phyloP scores from a whole-genome alignment of 2,329 filamentous ascomycete genomes.

The Coniella vitis region DNA sequence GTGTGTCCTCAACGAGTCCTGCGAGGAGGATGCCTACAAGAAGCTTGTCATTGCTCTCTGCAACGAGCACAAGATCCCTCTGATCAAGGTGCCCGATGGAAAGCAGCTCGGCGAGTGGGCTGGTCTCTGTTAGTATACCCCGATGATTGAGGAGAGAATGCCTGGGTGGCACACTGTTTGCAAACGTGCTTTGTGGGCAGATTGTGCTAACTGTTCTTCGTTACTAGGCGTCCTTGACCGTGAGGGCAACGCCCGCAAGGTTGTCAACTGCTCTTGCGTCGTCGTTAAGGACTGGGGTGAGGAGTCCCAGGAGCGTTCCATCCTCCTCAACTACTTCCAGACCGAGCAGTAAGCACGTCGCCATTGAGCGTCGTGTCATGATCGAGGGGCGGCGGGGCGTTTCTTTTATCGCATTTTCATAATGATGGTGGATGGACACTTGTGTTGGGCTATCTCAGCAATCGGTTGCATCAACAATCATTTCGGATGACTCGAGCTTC shows the following conservation, averaged over 20 bases:
- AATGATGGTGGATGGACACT: constrained; percentile 29
- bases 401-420: constrained; percentile 8
- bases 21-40: constrained; percentile 99
- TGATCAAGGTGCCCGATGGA: constrained; percentile 99
- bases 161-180: too few species aligned
- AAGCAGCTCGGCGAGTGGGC: constrained; percentile 99
- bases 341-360: constrained; percentile 59
- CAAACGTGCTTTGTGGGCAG: neutral
- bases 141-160: neutral
- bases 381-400: constrained; percentile 17
- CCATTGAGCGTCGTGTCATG: constrained; percentile 24
- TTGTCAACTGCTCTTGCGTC: constrained; percentile 99
- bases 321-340: constrained; percentile 99
- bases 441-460: constrained; percentile 22
- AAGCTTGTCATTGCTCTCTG: constrained; percentile 98
- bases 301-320: constrained; percentile 97
- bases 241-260: constrained; percentile 98
- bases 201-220: constrained; percentile 5
- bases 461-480: constrained; percentile 23
- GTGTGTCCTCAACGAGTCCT: constrained; percentile 99
- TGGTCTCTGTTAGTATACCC: constrained; percentile 82
- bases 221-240: constrained; percentile 86
- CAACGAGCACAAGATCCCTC: constrained; percentile 98
- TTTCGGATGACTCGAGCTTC: constrained; percentile 39
- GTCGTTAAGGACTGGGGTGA: constrained; percentile 99